Evolutionary conservation across 2,329 filamentous ascomycete species (phyloP).

Genomic region (Cadophora luteo-olivacea): DNA sequence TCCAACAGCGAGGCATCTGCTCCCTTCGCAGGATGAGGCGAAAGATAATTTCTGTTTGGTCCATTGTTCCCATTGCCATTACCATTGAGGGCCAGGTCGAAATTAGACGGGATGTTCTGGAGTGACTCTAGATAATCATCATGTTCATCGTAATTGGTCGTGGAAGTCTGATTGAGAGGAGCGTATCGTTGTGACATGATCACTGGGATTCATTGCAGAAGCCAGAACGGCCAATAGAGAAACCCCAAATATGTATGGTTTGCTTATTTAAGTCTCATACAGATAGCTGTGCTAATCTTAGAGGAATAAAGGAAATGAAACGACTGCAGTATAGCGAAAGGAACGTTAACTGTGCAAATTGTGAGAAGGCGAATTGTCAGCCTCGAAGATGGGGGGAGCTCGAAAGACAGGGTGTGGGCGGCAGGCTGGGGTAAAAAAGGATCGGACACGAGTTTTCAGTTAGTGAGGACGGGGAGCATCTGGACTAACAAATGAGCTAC

Average conservation of each 20-base stretch:
- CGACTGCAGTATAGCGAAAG: background rate
- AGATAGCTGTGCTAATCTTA: background rate
- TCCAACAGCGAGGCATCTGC: conserved; percentile 40
- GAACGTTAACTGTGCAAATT: background rate
- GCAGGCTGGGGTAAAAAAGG: background rate
- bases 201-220: conserved; percentile 35
- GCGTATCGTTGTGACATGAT: conserved; percentile 23
- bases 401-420: too few relatives aligned
- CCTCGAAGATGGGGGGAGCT: conserved; percentile 15
- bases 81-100: conserved; percentile 40
- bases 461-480: background rate
- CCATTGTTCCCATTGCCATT: conserved; percentile 7
- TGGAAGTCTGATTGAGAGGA: conserved; percentile 26
- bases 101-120: conserved; percentile 39
- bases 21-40: conserved; percentile 26
- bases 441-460: background rate
- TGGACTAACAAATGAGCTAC: conserved; percentile 10
- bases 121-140: conserved; percentile 35
- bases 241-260: background rate
- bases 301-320: background rate
- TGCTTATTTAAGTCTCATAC: background rate
- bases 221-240: conserved; percentile 1
- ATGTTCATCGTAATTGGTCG: conserved; percentile 28
- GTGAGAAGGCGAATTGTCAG: conserved; percentile 10
- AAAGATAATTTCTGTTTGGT: conserved; percentile 28